Conservation (phyloP, 192 early-diverging fungal species). For the Coemansia umbellata region DNA sequence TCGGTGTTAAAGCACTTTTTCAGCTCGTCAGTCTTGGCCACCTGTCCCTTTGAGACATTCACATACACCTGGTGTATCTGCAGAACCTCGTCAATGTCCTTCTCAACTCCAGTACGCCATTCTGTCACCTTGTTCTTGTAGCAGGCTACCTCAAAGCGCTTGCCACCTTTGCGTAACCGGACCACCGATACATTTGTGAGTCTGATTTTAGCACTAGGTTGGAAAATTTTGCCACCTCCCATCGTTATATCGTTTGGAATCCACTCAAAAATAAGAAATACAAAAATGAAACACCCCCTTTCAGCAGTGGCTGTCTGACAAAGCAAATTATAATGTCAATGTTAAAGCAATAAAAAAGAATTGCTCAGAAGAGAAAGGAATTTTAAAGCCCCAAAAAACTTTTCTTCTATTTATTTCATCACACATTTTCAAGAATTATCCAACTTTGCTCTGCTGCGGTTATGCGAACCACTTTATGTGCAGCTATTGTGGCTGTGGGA, state of each 20-base stretch:
- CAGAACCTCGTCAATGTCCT: constrained; percentile 93
- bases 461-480: constrained; percentile 5
- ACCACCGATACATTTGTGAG: constrained; percentile 97
- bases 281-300: too few species aligned
- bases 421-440: constrained; percentile 8
- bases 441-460: constrained; percentile 13
- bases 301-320: too few species aligned
- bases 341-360: background rate
- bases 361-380: too few species aligned
- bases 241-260: too few species aligned
- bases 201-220: constrained; percentile 53
- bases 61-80: constrained; percentile 91
- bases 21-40: constrained; percentile 86
- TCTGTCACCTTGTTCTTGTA: constrained; percentile 99
- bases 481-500: constrained; percentile 9
- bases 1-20: constrained; percentile 85
- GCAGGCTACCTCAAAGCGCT: constrained; percentile 97
- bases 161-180: constrained; percentile 92
- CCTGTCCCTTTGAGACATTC: constrained; percentile 96
- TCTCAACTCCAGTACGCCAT: constrained; percentile 91
- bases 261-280: too few species aligned
- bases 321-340: background rate
- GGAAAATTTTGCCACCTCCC: constrained; percentile 48
- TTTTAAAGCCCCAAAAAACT: too few species aligned
- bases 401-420: background rate